Evolutionary conservation across 352 stramenopile genomes (phyloP), one percentile per base, ranked within the genome.

Genomic region (Globisporangium polare): DNA sequence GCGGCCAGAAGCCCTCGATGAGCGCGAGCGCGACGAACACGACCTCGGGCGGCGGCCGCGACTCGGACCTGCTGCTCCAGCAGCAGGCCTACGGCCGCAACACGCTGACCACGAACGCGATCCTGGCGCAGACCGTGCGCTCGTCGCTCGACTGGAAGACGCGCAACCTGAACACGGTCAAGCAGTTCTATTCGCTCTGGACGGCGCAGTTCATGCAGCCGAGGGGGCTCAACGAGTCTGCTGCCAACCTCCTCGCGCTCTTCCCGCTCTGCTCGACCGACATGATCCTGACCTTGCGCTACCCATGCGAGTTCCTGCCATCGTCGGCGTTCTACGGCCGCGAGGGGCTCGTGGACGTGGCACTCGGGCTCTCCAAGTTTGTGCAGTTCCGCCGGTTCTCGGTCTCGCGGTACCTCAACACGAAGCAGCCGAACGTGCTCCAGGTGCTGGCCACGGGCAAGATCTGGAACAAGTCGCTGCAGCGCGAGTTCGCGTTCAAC

Each of bases 151-250:
- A 95, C 68, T 92, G 83, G 86, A 95, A 93, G 59, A 86, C 75
- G 5, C 80, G 86, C 57, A 95, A 95, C 62, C 62, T 93, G 63
- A 81, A 69, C 18, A 91, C 83, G 3, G 72, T 90, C 53, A 91
- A 91, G 66, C 83, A 95, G 62, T 95, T 93, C 57, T 95, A 95
- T 65, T 67, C 75, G 27, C 74, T 92, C 60, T 95, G 83, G 83
- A 84, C 78, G 39, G 77, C 80, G 7, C 80, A 90, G 63, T 88
- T 92, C 51, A 47, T 89, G 4, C 80, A 90, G 39, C 75, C 86
- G 6, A 72, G 78, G 20, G 73, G 75, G 5, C 17, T 54, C 7
- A 74, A 80, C 46, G 77, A 86, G 58, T 82, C 78, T 18, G 78
- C 82, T 1, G 60, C 71, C 3, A 87, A 89, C 60, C 67, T 95